Conservation (phyloP, 176 grass and related monocot genomes). For the Raddia distichophylla region DNA sequence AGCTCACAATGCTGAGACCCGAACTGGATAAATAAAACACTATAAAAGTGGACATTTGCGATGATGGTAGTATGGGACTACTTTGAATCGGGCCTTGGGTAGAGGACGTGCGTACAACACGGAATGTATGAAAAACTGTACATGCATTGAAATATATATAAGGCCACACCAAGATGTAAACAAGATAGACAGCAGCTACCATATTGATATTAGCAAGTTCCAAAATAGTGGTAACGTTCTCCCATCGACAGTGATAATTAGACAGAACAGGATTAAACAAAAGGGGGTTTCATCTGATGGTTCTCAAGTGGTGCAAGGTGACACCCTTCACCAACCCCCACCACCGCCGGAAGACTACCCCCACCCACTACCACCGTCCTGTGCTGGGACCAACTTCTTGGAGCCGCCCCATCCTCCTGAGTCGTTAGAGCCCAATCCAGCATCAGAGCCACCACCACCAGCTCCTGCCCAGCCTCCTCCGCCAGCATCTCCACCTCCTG, state of each 20-base stretch:
- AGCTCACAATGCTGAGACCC: too few relatives aligned
- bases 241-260: background rate
- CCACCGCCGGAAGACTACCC: constrained; percentile 30
- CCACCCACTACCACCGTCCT: constrained; percentile 51
- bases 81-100: background rate
- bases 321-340: constrained; percentile 46
- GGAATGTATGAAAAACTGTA: constrained; percentile 6
- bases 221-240: background rate
- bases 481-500: constrained; percentile 34
- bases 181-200: background rate
- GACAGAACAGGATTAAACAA: background rate
- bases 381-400: constrained; percentile 52
- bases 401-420: constrained; percentile 48
- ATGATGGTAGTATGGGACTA: too few relatives aligned
- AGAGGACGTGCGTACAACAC: background rate
- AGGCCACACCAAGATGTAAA: constrained; percentile 18
- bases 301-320: background rate
- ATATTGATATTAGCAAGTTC: constrained; percentile 19
- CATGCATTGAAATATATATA: constrained; percentile 33
- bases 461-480: constrained; percentile 33
- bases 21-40: too few relatives aligned
- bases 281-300: background rate
- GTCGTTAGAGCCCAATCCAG: constrained; percentile 8
- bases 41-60: too few relatives aligned
- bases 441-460: constrained; percentile 2